Base-by-base conservation (phyloP, 2,329 filamentous ascomycete genomes). In the Gliomastix tumulicola region DNA sequence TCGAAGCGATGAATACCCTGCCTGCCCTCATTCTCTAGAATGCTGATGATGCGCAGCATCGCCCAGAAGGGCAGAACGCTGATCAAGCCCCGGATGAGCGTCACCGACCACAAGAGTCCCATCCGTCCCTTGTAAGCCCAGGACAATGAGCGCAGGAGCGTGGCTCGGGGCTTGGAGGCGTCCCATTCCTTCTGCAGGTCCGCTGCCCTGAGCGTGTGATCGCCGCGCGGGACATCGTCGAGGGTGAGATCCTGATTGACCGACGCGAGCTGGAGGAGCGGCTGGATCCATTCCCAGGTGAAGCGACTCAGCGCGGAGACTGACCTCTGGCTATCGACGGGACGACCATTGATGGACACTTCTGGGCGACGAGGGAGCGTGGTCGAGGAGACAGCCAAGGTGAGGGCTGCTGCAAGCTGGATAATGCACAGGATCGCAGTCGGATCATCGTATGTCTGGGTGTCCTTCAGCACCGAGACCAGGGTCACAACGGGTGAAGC, bases 41-140 rank as follows among this genome's bases (percentile, higher is more conserved):
- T 66, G 22, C 66, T 68, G 17, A 90, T 68, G 12, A 90, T 70
- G 32, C 74, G 71, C 39, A 81, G 68, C 44, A 86, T 76, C 20
- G 79, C 73, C 54, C 81, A 76, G 49, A 87, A 85, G 1, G 85
- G 85, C 0, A 76, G 71, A 40, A 88, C 79, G 38, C 76, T 77
- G n/a, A 83, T 47, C 21, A 80, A 46, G 9, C 74, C 72, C 15
- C 69, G 65, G 7, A 68, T 42, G 2, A 76, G 40, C 10, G 76
- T 77, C 7, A 84, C 51, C 3, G 59, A 32, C 62, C 74, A 79
- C 56, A 88, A 83, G 8, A 74, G 38, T 2, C 66, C 46, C 27
- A 89, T 65, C 1, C 63, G 54, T 17, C 56, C 55, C 42, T 71
- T 71, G 51, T 87, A 81, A 2, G 73, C 71, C 30, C 67, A 54